These are phyloP conservation scores for Boletus reticuloceps DNA, from an alignment of 768 basidiomycete genomes.

Conservation along the genomic window DNA sequence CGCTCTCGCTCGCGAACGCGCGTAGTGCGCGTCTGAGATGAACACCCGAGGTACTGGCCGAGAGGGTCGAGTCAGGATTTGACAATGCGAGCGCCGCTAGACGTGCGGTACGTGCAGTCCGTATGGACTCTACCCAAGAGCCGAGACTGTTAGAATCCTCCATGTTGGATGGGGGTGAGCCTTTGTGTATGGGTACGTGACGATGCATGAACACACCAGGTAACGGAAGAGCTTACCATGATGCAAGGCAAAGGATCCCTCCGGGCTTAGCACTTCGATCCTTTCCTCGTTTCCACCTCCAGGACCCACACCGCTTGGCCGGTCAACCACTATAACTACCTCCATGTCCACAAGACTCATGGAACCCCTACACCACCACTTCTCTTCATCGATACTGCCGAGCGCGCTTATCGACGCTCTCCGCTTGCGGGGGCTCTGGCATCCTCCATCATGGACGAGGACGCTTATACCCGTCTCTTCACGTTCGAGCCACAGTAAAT, in stretches of 20 bases:
- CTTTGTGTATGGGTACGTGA: conserved; percentile 1
- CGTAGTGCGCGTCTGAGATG: conserved; percentile 73
- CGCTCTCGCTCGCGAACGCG: conserved; percentile 56
- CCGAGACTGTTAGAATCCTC: conserved; percentile 27
- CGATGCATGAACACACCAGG: not conserved
- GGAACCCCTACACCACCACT: conserved; percentile 71
- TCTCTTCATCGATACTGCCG: conserved; percentile 50
- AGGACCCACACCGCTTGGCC: conserved; percentile 9
- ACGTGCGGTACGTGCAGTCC: conserved; percentile 67
- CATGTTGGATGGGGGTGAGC: not conserved
- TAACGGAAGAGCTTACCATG: conserved; percentile 43
- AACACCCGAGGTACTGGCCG: conserved; percentile 70
- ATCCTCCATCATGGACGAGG: conserved; percentile 17
- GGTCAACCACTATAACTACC: conserved; percentile 52
- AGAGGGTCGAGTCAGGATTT: conserved; percentile 78
- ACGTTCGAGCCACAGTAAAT: conserved; percentile 70
- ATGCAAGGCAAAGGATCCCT: conserved; percentile 73
- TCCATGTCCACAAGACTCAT: conserved; percentile 73
- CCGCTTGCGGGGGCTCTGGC: conserved; percentile 16
- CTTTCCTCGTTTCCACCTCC: conserved; percentile 44
- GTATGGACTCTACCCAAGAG: conserved; percentile 68
- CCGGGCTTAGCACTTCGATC: conserved; percentile 76
- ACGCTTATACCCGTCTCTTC: conserved; percentile 37
- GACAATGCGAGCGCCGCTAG: conserved; percentile 68
- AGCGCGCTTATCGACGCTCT: conserved; percentile 17